Percentiles rank a stretch among this genome's conserved stretches.
phyloP scores from a whole-genome alignment of 768 basidiomycete genomes.

The Leccinum arenicola region DNA sequence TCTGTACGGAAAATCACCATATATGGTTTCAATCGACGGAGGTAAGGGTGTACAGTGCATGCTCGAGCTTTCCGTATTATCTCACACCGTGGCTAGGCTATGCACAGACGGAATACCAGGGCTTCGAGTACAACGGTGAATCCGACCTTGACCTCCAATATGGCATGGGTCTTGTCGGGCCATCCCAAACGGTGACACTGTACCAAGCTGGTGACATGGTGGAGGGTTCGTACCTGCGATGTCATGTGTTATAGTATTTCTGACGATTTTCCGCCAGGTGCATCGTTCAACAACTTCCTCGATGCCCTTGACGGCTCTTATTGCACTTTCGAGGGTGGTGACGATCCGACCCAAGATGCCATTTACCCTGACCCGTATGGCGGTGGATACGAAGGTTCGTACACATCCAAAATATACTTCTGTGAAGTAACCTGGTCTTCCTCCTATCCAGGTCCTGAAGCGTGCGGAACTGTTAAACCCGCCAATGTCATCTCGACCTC shows the following conservation, averaged over 20 bases:
- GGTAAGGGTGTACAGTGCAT: conserved; percentile 12
- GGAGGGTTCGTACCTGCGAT: conserved; percentile 14
- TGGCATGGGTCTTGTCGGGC: conserved; percentile 28
- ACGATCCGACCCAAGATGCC: conserved; percentile 28
- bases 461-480: no score
- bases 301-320: conserved; percentile 35
- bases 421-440: no score
- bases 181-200: conserved; percentile 26
- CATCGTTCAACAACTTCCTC: conserved; percentile 33
- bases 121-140: conserved; percentile 28
- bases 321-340: conserved; percentile 35
- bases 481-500: no score
- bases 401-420: no score
- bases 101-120: background rate
- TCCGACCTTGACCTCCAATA: conserved; percentile 34
- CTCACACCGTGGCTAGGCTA: conserved; percentile 4
- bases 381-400: no score
- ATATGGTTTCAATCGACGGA: conserved; percentile 32
- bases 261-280: conserved; percentile 8
- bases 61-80: background rate
- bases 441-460: no score
- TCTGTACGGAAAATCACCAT: conserved; percentile 23
- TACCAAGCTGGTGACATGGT: conserved; percentile 32
- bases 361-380: conserved; percentile 23
- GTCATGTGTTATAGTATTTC: background rate